Conservation (phyloP, 495 filamentous ascomycete species). For the Hamigera avellanea region DNA sequence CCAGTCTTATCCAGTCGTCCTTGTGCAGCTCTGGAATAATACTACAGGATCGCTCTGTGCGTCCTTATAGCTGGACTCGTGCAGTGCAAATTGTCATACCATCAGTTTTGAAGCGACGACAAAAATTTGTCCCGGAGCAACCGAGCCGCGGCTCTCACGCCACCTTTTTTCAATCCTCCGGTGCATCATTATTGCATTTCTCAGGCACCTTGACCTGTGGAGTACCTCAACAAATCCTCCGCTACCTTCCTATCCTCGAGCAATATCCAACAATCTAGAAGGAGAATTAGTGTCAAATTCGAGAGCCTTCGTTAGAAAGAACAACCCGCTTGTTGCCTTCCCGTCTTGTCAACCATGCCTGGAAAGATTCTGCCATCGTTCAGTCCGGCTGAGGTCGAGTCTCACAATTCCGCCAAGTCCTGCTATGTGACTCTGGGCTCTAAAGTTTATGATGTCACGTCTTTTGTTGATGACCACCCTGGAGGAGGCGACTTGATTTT, state of each 20-base stretch:
- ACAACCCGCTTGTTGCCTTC: too few relatives aligned
- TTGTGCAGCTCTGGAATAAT: neutral
- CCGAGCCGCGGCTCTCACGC: neutral
- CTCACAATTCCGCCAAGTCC: constrained; percentile 68
- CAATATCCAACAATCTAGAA: too few relatives aligned
- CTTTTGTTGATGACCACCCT: constrained; percentile 80
- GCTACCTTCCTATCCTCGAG: too few relatives aligned
- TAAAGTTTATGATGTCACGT: constrained; percentile 91
- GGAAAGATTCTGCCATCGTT: constrained; percentile 65
- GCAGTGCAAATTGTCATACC: too few relatives aligned
- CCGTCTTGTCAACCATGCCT: constrained; percentile 21
- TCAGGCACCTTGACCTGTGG: too few relatives aligned
- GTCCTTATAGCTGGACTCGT: neutral
- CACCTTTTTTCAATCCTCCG: neutral
- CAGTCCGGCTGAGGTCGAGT: constrained; percentile 61
- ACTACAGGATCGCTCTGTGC: neutral
- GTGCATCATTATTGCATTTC: neutral
- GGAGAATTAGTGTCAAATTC: too few relatives aligned
- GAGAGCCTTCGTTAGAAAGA: too few relatives aligned
- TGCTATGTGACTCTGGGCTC: constrained; percentile 88
- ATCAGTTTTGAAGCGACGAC: neutral
- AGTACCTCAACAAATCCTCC: too few relatives aligned
- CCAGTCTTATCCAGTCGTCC: too few relatives aligned
- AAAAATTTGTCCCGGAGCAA: neutral
- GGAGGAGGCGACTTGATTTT: constrained; percentile 83